Conservation (phyloP, 1,139 yeast species). For the Pichia sp. region DNA sequence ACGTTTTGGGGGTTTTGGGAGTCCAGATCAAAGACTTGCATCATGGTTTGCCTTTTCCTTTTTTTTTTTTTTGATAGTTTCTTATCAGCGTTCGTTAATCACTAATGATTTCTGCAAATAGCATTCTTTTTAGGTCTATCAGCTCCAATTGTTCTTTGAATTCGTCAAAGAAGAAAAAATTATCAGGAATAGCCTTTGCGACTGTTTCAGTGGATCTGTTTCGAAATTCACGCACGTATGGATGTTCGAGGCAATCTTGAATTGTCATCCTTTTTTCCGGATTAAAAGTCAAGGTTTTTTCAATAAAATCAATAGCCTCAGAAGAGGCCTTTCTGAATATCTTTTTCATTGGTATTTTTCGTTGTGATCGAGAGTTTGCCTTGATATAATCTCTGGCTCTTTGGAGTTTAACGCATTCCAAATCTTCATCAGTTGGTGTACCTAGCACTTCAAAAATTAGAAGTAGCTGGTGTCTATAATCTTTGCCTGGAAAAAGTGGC, state of each 20-base stretch:
- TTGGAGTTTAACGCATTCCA: slow-evolving; percentile 68
- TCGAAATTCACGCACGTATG: slow-evolving; percentile 72
- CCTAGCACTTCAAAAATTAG: slow-evolving; percentile 86
- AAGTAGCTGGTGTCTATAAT: slow-evolving; percentile 84
- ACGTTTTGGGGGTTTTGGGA: not conserved
- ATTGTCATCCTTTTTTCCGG: slow-evolving; percentile 75
- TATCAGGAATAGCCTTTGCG: slow-evolving; percentile 63
- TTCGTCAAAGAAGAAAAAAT: slow-evolving; percentile 73
- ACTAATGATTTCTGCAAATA: slow-evolving; percentile 50
- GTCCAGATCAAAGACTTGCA: too few species aligned
- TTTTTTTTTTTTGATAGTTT: too few species aligned
- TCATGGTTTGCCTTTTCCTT: too few species aligned
- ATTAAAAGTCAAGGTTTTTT: slow-evolving; percentile 68
- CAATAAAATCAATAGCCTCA: slow-evolving; percentile 67
- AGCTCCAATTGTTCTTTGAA: slow-evolving; percentile 59
- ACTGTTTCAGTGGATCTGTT: slow-evolving; percentile 79
- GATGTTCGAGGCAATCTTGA: slow-evolving; percentile 73
- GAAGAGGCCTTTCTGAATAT: slow-evolving; percentile 49
- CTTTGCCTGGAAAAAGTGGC: slow-evolving; percentile 92
- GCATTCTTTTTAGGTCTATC: slow-evolving; percentile 60
- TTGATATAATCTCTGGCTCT: slow-evolving; percentile 84
- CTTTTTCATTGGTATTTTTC: slow-evolving; percentile 44
- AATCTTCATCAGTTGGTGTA: slow-evolving; percentile 79
- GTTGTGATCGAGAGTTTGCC: slow-evolving; percentile 64
- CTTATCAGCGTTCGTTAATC: not conserved